phyloP scores from a whole-genome alignment of 345 rosid species.

The Citrus australasica region DNA sequence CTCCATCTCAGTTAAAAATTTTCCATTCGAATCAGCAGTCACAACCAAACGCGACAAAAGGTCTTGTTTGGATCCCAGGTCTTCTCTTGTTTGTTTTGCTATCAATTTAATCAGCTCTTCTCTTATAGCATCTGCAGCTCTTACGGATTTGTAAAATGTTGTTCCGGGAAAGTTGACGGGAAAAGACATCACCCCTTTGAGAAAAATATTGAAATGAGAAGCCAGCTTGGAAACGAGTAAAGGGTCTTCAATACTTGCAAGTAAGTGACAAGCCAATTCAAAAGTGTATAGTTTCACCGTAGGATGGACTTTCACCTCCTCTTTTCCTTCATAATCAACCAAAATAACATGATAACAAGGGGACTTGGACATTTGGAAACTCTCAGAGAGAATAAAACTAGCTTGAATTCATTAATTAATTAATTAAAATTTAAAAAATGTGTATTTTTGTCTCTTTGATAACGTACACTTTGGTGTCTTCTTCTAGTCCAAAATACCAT shows the following conservation, averaged over 20 bases:
- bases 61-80: not conserved
- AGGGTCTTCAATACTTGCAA: constrained; percentile 4
- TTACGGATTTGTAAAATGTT: not conserved
- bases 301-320: constrained; percentile 5
- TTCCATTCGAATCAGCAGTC: constrained; percentile 11
- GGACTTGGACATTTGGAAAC: no score
- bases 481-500: no score
- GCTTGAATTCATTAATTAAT: no score
- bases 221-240: not conserved
- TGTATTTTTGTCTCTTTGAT: no score
- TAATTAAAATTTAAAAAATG: no score
- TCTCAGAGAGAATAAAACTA: no score
- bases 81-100: not conserved
- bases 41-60: constrained; percentile 9
- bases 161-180: not conserved
- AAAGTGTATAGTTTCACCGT: not conserved
- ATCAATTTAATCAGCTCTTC: constrained; percentile 7
- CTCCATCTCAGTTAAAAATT: constrained; percentile 6
- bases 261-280: constrained; percentile 5
- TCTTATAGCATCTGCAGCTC: not conserved
- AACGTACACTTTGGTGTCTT: no score
- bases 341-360: no score
- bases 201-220: not conserved
- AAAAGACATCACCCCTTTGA: not conserved
- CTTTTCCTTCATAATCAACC: not conserved